Conservation (phyloP, 139 green algal genomes). For the Nannochloris sp. region DNA sequence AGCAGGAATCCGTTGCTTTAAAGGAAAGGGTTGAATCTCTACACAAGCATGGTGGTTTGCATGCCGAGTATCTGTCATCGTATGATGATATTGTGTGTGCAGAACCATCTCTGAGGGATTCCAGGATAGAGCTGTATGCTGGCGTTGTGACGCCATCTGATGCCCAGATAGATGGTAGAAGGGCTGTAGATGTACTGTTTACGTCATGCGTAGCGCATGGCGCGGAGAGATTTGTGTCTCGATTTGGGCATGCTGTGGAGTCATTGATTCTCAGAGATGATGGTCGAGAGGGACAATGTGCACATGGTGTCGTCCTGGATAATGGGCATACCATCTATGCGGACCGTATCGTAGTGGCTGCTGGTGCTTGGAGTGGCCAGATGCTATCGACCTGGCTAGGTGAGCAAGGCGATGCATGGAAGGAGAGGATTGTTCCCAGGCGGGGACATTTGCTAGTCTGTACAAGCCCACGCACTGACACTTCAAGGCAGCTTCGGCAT, state of each 20-base stretch:
- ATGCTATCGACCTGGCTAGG: conserved; percentile 17
- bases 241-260: background rate
- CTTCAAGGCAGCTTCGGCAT: conserved; percentile 24
- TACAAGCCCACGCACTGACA: background rate
- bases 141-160: background rate
- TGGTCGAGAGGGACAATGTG: background rate
- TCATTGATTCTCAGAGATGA: background rate
- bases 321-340: conserved; percentile 19
- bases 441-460: conserved; percentile 51
- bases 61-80: conserved; percentile 2
- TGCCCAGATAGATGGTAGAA: conserved; percentile 47
- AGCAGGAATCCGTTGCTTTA: conserved; percentile 33
- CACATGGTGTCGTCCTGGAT: conserved; percentile 7
- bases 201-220: conserved; percentile 19
- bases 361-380: conserved; percentile 51
- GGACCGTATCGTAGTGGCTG: conserved; percentile 44
- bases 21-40: conserved; percentile 21
- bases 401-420: conserved; percentile 22
- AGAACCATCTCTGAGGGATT: background rate
- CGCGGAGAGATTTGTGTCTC: background rate
- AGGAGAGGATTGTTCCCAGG: conserved; percentile 38
- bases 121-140: conserved; percentile 6
- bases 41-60: conserved; percentile 15
- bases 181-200: conserved; percentile 37
- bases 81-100: background rate